Percentiles rank a stretch among this genome's conserved stretches.
Conservation (phyloP, 441 rosid genomes). For the Biscutella laevigata region DNA sequence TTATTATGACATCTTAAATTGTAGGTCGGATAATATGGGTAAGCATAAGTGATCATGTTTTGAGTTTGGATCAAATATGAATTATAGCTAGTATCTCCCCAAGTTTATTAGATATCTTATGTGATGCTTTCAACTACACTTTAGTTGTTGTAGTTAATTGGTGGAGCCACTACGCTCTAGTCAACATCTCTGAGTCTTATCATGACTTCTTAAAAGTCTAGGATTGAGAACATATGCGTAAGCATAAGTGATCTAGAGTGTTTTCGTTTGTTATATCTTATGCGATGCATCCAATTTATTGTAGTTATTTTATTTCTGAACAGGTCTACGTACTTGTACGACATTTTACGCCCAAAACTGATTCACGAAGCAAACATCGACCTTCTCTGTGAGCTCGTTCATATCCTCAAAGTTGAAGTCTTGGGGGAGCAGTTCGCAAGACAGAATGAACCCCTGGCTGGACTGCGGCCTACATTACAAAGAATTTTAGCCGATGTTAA, state of each 20-base stretch:
- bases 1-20: no score
- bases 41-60: no score
- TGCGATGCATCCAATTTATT: conserved; percentile 1
- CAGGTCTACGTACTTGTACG: conserved; percentile 88
- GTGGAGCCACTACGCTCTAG: no score
- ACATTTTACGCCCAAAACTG: conserved; percentile 86
- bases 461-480: conserved; percentile 76
- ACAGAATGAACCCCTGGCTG: conserved; percentile 71
- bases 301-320: conserved; percentile 12
- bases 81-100: no score
- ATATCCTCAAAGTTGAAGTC: conserved; percentile 91
- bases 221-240: conserved; percentile 5
- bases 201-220: not conserved
- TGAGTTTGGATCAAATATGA: no score
- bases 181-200: not conserved
- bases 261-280: conserved; percentile 12
- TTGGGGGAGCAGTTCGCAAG: conserved; percentile 78
- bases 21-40: no score
- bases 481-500: conserved; percentile 90
- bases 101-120: no score
- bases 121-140: no score
- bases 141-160: no score
- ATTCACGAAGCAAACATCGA: conserved; percentile 83
- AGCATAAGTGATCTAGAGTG: not conserved
- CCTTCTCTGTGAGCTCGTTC: conserved; percentile 89